Evolutionary conservation across 1,284 basidiomycete species (phyloP).

Genomic region (Megacollybia platyphylla): DNA sequence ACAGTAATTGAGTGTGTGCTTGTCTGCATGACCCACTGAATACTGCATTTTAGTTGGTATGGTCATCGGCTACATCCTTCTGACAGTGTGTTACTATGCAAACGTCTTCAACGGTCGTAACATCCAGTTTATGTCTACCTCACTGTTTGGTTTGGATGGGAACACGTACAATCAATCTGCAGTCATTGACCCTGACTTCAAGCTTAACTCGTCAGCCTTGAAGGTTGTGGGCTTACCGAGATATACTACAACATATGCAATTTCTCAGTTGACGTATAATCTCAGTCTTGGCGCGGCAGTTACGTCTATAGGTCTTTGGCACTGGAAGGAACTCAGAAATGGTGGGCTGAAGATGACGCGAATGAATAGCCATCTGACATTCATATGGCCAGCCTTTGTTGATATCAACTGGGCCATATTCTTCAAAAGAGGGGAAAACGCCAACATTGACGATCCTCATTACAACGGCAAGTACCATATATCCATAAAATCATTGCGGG

Average conservation of each 20-base stretch:
- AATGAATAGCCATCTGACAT: not conserved
- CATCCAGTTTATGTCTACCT: constrained; percentile 35
- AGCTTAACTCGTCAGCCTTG: constrained; percentile 19
- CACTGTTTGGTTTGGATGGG: constrained; percentile 29
- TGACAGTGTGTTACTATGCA: constrained; percentile 33
- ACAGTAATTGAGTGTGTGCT: constrained; percentile 15
- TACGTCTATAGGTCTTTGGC: constrained; percentile 35
- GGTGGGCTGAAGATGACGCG: constrained; percentile 9
- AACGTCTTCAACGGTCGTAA: constrained; percentile 35
- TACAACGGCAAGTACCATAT: constrained; percentile 19
- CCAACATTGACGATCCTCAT: constrained; percentile 33
- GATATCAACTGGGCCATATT: constrained; percentile 18
- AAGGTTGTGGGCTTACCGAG: constrained; percentile 26
- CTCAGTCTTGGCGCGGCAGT: constrained; percentile 34
- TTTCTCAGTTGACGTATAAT: constrained; percentile 36
- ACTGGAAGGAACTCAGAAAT: constrained; percentile 29
- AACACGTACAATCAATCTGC: constrained; percentile 29
- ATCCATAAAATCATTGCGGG: not conserved
- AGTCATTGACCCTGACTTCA: constrained; percentile 28
- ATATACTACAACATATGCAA: constrained; percentile 37
- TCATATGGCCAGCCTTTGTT: constrained; percentile 21
- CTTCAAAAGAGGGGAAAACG: constrained; percentile 19
- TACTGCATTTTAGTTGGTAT: constrained; percentile 23
- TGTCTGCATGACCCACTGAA: not conserved
- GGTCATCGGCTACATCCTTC: constrained; percentile 31